A percentile compares a stretch with the other conserved stretches of the same genome.
Evolutionary conservation across 371 early-diverging fungal species (phyloP).

Genomic region (Mucor ambiguus): DNA sequence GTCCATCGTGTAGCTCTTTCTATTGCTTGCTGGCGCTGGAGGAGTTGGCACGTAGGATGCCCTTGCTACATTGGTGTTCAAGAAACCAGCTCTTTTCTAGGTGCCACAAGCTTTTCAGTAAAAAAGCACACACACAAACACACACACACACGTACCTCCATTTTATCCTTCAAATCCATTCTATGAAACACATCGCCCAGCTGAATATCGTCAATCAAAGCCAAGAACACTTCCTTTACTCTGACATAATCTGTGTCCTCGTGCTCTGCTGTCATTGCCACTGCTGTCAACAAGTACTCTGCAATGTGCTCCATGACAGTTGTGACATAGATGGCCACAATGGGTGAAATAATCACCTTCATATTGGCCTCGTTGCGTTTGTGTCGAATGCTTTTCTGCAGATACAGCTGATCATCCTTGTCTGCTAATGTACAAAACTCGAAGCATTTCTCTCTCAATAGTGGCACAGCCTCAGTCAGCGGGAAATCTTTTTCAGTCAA

Average conservation of each 20-base stretch:
- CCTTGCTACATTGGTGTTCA: conserved; percentile 12
- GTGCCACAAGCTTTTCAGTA: background rate
- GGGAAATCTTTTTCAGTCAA: conserved; percentile 35
- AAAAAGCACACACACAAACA: background rate
- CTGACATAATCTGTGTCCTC: conserved; percentile 64
- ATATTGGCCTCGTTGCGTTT: conserved; percentile 10
- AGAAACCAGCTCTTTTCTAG: conserved; percentile 27
- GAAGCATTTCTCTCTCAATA: conserved; percentile 57
- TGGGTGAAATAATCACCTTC: conserved; percentile 52
- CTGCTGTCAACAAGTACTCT: conserved; percentile 59
- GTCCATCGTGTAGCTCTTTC: conserved; percentile 18
- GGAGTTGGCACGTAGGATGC: conserved; percentile 20
- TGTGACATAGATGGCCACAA: conserved; percentile 69
- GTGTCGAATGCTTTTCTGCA: conserved; percentile 23
- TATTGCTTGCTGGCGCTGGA: background rate
- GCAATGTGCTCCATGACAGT: conserved; percentile 69
- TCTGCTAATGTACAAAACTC: conserved; percentile 63
- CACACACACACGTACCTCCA: conserved; percentile 44
- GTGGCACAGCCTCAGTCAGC: conserved; percentile 25
- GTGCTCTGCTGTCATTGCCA: conserved; percentile 63
- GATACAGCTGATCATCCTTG: conserved; percentile 40
- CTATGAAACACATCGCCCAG: conserved; percentile 53
- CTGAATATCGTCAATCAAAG: conserved; percentile 60
- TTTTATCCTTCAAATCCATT: conserved; percentile 56
- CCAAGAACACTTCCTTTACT: conserved; percentile 61